Evolutionary conservation across 345 rosid species (phyloP).

Genomic region (Physaria fendleri): DNA sequence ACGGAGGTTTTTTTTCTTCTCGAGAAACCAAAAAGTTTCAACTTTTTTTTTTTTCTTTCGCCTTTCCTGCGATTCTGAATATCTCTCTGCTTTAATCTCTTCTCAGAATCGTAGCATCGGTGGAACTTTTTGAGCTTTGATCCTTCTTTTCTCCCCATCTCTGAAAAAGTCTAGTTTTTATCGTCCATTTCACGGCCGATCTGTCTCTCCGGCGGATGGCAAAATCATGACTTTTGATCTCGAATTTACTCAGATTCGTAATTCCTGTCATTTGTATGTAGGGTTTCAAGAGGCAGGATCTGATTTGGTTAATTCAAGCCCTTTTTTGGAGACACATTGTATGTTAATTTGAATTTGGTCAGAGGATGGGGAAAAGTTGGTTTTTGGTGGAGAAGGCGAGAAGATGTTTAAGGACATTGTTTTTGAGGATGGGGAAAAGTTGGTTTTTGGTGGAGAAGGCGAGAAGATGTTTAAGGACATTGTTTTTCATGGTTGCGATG

Average conservation of each 20-base stretch:
- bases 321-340: too few relatives aligned
- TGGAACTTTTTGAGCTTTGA: neutral
- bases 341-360: too few relatives aligned
- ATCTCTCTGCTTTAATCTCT: neutral
- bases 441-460: slow-evolving; percentile 53
- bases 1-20: slow-evolving; percentile 12
- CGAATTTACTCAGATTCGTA: too few relatives aligned
- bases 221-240: too few relatives aligned
- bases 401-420: slow-evolving; percentile 61
- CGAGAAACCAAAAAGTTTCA: slow-evolving; percentile 5
- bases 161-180: too few relatives aligned
- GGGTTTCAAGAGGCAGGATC: too few relatives aligned
- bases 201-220: too few relatives aligned
- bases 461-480: slow-evolving; percentile 61
- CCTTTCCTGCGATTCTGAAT: slow-evolving; percentile 29
- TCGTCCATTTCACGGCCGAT: too few relatives aligned
- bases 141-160: neutral
- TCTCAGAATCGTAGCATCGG: slow-evolving; percentile 28
- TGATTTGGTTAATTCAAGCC: too few relatives aligned
- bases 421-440: slow-evolving; percentile 30
- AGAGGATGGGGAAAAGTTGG: slow-evolving; percentile 35
- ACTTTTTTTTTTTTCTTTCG: neutral
- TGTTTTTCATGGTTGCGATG: slow-evolving; percentile 89
- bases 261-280: too few relatives aligned
- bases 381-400: slow-evolving; percentile 54